Conservation (phyloP, 2,329 filamentous ascomycete genomes). For the Paramyrothecium sp. region DNA sequence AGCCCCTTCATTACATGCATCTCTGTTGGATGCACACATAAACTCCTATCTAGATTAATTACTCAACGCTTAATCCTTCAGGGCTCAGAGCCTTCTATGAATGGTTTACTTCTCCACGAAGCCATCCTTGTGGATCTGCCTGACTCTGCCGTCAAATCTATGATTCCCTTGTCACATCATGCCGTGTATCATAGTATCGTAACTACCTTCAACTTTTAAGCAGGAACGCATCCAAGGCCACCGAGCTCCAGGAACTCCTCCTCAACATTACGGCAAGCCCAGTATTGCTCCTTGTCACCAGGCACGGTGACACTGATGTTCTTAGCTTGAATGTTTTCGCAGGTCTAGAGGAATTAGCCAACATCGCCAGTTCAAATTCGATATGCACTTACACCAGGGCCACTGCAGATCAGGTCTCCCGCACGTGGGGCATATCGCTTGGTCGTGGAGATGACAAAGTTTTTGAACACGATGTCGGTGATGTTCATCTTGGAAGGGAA, state of each 20-base stretch:
- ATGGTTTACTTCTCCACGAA: no score
- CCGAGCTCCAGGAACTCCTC: neutral
- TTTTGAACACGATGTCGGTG: conserved; percentile 18
- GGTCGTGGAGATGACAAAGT: conserved; percentile 18
- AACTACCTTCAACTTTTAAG: no score
- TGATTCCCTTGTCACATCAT: no score
- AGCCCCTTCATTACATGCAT: no score
- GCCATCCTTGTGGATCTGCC: no score
- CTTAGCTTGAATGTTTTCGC: conserved; percentile 44
- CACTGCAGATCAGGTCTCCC: conserved; percentile 19
- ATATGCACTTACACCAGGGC: conserved; percentile 15
- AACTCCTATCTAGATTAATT: no score
- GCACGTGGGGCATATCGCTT: conserved; percentile 16
- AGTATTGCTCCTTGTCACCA: conserved; percentile 38
- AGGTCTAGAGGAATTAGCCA: conserved; percentile 14
- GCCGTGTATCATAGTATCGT: no score
- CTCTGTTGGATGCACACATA: no score
- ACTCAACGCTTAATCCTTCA: no score
- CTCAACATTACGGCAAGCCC: conserved; percentile 39
- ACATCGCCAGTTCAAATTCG: neutral
- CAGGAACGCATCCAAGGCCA: no score
- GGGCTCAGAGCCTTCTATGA: no score
- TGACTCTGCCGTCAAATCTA: no score
- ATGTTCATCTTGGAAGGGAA: conserved; percentile 12
- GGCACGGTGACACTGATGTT: conserved; percentile 47